A percentile compares a stretch with the other conserved stretches of the same genome.
These are phyloP conservation scores for Aspergillus sparsus DNA, from an alignment of 495 filamentous ascomycete genomes.

Conservation along the genomic window DNA sequence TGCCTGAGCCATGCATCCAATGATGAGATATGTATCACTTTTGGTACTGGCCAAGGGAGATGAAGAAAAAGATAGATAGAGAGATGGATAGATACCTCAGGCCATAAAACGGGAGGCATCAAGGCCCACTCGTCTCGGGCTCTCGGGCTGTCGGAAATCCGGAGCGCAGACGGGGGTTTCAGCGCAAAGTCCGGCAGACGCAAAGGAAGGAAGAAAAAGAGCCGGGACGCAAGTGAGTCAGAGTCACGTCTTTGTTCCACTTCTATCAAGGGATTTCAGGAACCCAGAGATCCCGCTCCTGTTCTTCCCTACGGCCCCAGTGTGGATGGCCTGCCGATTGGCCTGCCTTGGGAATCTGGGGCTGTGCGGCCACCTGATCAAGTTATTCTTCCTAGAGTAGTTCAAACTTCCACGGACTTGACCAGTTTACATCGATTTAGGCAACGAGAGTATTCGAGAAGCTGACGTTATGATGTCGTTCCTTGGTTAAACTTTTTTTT, in stretches of 20 bases:
- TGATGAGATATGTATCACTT: no score
- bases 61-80: background rate
- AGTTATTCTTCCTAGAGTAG: background rate
- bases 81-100: conserved; percentile 10
- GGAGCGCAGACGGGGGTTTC: conserved; percentile 11
- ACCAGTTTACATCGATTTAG: conserved; percentile 1
- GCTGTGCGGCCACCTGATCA: conserved; percentile 25
- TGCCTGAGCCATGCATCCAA: no score
- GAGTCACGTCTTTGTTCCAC: conserved; percentile 2
- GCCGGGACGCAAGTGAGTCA: conserved; percentile 28
- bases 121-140: conserved; percentile 7
- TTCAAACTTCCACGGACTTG: background rate
- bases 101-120: conserved; percentile 15
- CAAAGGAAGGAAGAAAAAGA: conserved; percentile 31
- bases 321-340: conserved; percentile 20
- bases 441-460: conserved; percentile 16
- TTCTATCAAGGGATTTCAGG: conserved; percentile 9
- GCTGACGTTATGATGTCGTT: conserved; percentile 12
- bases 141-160: conserved; percentile 25
- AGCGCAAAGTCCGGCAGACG: conserved; percentile 21
- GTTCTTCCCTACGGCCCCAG: conserved; percentile 26
- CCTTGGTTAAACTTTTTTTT: conserved; percentile 13
- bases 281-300: conserved; percentile 22
- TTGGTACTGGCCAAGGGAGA: background rate
- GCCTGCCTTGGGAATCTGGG: conserved; percentile 16